Evolutionary conservation across 257 asterid genomes (phyloP).

Genomic region (Solanum appendiculatum): DNA sequence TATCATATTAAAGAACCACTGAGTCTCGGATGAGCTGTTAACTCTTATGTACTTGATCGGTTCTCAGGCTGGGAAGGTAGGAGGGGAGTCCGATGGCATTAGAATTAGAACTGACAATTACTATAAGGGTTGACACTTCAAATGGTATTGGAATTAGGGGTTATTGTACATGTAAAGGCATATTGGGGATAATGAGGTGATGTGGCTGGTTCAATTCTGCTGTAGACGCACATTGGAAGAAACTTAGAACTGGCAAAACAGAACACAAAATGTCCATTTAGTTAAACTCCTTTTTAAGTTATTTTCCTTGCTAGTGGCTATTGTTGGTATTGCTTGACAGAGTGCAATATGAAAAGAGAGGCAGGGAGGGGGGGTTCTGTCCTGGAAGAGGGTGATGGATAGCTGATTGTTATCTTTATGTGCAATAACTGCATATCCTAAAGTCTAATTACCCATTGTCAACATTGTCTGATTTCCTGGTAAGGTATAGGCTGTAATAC

Average conservation of each 20-base stretch:
- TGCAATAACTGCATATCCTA: not conserved
- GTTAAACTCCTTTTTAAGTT: not conserved
- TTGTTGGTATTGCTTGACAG: not conserved
- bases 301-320: not conserved
- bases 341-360: not conserved
- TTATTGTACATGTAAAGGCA: not conserved
- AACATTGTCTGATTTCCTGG: not conserved
- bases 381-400: not conserved
- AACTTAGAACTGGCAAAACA: not conserved
- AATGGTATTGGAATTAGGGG: not conserved
- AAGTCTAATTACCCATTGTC: not conserved
- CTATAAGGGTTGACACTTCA: not conserved
- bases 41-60: not conserved
- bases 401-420: not conserved
- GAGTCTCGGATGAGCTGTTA: not conserved
- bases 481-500: not conserved
- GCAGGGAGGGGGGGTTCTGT: not conserved
- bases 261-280: not conserved
- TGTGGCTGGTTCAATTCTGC: not conserved
- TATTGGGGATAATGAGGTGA: not conserved
- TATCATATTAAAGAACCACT: not conserved
- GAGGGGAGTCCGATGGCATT: not conserved
- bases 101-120: not conserved
- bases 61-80: not conserved
- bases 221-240: not conserved